phyloP scores from a whole-genome alignment of 2,329 filamentous ascomycete genomes.

The Falciphora oryzae region DNA sequence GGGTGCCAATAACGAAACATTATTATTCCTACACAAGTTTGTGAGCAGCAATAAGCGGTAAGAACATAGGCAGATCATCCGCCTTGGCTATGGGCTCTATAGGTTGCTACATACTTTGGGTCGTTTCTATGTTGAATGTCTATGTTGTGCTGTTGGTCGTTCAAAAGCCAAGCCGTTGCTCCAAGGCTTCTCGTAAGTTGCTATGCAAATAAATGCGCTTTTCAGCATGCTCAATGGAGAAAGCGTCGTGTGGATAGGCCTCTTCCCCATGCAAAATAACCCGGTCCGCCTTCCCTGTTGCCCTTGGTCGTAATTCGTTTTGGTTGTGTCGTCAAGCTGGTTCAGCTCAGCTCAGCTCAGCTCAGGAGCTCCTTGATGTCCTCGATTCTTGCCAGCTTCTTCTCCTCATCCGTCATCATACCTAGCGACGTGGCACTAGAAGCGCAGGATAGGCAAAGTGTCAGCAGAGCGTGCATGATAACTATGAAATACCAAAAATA shows the following conservation, averaged over 20 bases:
- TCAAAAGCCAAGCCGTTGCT: background rate
- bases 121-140: background rate
- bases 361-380: slow-evolving; percentile 89
- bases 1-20: background rate
- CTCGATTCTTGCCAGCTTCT: slow-evolving; percentile 81
- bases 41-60: background rate
- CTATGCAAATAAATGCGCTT: too few relatives aligned
- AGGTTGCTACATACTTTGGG: background rate
- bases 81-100: background rate
- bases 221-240: too few relatives aligned
- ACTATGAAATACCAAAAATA: too few relatives aligned
- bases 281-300: background rate
- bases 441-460: slow-evolving; percentile 13
- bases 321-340: background rate
- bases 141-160: background rate
- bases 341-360: slow-evolving; percentile 6
- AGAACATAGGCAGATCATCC: background rate
- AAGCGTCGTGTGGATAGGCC: too few relatives aligned
- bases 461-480: slow-evolving; percentile 15
- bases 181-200: background rate
- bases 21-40: background rate
- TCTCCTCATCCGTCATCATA: slow-evolving; percentile 93
- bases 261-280: background rate
- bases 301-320: background rate
- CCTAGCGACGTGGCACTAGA: slow-evolving; percentile 83